Percentiles rank a stretch among this genome's conserved stretches.
phyloP scores from a whole-genome alignment of 2,329 filamentous ascomycete genomes.

The Trichophyton simii region DNA sequence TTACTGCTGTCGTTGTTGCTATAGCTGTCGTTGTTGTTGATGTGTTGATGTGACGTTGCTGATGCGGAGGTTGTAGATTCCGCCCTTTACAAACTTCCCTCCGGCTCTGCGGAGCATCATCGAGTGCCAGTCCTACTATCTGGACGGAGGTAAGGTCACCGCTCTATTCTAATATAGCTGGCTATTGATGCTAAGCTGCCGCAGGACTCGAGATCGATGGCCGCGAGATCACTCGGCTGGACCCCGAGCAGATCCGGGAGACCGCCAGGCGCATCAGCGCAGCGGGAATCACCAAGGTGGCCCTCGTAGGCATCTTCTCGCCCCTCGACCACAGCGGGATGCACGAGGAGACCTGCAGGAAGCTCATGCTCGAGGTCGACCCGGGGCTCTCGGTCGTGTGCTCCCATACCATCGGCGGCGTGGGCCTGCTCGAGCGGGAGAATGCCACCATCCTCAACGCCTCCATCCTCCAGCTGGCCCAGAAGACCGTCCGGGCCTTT shows the following conservation, averaged over 20 bases:
- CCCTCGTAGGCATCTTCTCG: constrained; percentile 37
- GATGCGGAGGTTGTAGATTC: constrained; percentile 19
- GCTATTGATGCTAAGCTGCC: neutral
- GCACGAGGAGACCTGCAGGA: constrained; percentile 32
- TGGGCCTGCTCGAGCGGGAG: constrained; percentile 44
- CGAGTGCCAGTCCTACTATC: constrained; percentile 30
- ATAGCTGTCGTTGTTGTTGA: neutral
- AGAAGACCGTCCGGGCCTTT: constrained; percentile 46
- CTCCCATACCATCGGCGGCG: constrained; percentile 34
- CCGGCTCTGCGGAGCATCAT: constrained; percentile 29
- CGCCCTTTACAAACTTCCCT: constrained; percentile 38
- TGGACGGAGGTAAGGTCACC: constrained; percentile 26
- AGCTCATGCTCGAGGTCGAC: constrained; percentile 26
- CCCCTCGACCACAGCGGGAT: constrained; percentile 33
- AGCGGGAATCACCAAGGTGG: constrained; percentile 29
- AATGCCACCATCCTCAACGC: constrained; percentile 55
- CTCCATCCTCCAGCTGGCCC: constrained; percentile 46
- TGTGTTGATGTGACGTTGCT: neutral
- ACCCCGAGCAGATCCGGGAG: constrained; percentile 28
- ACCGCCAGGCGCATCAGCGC: constrained; percentile 24
- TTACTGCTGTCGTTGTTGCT: neutral
- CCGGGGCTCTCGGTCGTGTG: constrained; percentile 31
- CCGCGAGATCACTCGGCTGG: constrained; percentile 30
- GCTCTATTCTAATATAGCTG: neutral
- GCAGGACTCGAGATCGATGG: constrained; percentile 39